phyloP scores from a whole-genome alignment of 768 basidiomycete genomes.

The Boletus rex-veris region DNA sequence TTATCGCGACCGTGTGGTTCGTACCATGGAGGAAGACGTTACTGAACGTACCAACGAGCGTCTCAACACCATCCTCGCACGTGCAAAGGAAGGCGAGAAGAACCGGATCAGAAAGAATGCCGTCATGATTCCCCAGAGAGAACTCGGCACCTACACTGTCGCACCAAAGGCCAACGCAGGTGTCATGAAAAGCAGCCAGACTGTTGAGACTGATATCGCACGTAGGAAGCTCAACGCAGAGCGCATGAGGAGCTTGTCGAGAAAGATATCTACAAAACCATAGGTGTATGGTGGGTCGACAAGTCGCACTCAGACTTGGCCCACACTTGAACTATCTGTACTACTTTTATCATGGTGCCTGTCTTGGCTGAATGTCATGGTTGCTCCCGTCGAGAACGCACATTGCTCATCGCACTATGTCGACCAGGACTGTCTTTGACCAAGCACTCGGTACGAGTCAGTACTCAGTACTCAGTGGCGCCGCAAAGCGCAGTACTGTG shows the following conservation, averaged over 20 bases:
- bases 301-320: neutral
- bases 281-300: slow-evolving; percentile 4
- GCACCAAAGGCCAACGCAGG: slow-evolving; percentile 65
- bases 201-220: slow-evolving; percentile 72
- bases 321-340: slow-evolving; percentile 1
- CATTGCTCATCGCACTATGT: too few species aligned
- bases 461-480: too few species aligned
- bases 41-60: slow-evolving; percentile 45
- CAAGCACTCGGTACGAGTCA: too few species aligned
- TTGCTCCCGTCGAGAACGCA: neutral
- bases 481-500: too few species aligned
- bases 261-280: slow-evolving; percentile 38
- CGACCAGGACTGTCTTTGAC: too few species aligned
- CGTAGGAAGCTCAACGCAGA: slow-evolving; percentile 73
- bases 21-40: slow-evolving; percentile 45
- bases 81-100: slow-evolving; percentile 66
- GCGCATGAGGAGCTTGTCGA: slow-evolving; percentile 61
- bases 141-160: slow-evolving; percentile 74
- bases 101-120: slow-evolving; percentile 71
- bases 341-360: neutral
- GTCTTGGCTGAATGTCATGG: neutral
- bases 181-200: slow-evolving; percentile 45
- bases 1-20: slow-evolving; percentile 71
- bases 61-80: slow-evolving; percentile 65
- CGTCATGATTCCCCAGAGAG: slow-evolving; percentile 76